Evolutionary conservation across 2,329 filamentous ascomycete genomes (phyloP), one percentile per base, ranked within the genome.

Genomic region (Metarhizium humberi): DNA sequence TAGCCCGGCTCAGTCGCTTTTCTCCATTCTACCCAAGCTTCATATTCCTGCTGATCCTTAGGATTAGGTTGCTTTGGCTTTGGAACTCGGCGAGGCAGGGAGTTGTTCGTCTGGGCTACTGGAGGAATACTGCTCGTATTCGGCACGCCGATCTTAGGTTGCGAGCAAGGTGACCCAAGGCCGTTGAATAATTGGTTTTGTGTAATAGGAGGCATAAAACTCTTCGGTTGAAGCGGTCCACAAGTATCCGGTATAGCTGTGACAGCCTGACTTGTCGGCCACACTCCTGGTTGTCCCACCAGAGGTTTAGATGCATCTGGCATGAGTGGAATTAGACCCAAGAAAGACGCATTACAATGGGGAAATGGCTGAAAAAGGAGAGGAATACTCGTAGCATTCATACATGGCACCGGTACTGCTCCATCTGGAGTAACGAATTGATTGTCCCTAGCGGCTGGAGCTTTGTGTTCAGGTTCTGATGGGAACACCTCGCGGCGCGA

Each of bases 1-100:
- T 78, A 78, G 2, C 73, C 74, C 6, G 75, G 75, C 59, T 77
- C 72, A 50, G 73, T 71, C 25, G 72, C 72, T 58, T 78, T 78
- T 55, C 74, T 71, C 71, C 71, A 76, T 62, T 78, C 75, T 38
- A 78, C 71, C 59, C 71, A 78, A 40, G 69, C 72, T 63, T 78
- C 75, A 61, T 78, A 78, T 56, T 69, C 66, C 56, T 75, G 73
- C 62, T 78, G 76, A 30, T 69, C 68, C 48, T 62, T 56, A 13
- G 75, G 63, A 56, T 77, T 65, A 49, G 73, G 74, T 34, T 64
- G 61, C 4, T 67, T 68, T 10, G 75, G 75, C 60, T 78, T 78
- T 4, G 65, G 67, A 43, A 69, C 70, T 36, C 53, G 56, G 6
- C 56, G 56, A 5, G 56, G 56, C 11, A 64, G 65, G 11, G 45